Base-by-base conservation (phyloP, 2,329 filamentous ascomycete genomes). In the Paraphoma sp. region DNA sequence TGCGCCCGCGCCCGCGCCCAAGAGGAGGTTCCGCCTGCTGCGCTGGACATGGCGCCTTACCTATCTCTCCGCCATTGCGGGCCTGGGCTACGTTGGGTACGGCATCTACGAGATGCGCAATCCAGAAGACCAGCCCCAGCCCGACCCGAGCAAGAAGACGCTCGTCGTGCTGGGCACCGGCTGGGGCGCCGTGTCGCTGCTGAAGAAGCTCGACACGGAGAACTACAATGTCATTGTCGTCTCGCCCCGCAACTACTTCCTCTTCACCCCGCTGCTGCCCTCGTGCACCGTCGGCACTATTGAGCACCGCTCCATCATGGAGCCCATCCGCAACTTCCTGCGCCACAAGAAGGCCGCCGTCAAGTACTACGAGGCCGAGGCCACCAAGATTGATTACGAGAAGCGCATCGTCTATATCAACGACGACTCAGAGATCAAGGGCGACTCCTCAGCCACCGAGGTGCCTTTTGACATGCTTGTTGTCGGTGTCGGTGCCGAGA, bases 231-330 rank as follows among this genome's bases (percentile, higher is more conserved):
- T 98, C 79, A 80, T 98, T 75, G 93, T 99, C 77, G 92, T 99
- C 78, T 98, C 95, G 48, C 95, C 95, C 52, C 92, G 95, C 77
- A 99, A 99, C 83, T 99, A 97, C 87, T 99, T 99, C 88, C 89
- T 99, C 68, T 99, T 99, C 86, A 99, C 95, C 30, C 95, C 95
- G 58, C 88, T 99, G 57, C 87, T 99, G 60, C 95, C 95, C 64
- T 98, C 94, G 75, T 99, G 95, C 82, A 98, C 95, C 50, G 97
- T 94, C 65, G 95, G 95, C 72, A 90, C 92, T 70, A 95, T 99
- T 79, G 95, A 99, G 85, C 95, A 98, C 83, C 92, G 95, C 77
- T 98, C 93, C 75, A 99, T 99, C 80, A 99, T 99, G 95, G 95
- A 99, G 83, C 95, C 95, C 54, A 90, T 99, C 71, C 92, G 95